A percentile compares a stretch with the other conserved stretches of the same genome.
Evolutionary conservation across 148 eudicot species (phyloP).

Genomic region (Polygonum aviculare): DNA sequence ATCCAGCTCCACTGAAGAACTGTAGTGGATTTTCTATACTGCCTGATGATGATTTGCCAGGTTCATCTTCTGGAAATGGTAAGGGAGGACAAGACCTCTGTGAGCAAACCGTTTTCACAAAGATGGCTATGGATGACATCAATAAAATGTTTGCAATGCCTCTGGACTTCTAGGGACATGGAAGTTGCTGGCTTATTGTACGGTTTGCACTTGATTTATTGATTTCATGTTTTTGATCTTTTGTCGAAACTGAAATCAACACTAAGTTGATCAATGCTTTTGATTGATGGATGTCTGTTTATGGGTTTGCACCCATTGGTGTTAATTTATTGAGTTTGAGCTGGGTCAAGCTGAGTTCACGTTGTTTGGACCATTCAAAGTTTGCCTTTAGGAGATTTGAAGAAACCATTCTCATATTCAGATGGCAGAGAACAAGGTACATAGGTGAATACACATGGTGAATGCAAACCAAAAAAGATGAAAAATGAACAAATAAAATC

Average conservation of each 20-base stretch:
- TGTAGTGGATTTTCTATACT: conserved; percentile 47
- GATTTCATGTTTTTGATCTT: background rate
- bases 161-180: conserved; percentile 40
- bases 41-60: conserved; percentile 54
- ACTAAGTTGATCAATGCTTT: background rate
- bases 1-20: background rate
- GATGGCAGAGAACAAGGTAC: conserved; percentile 5
- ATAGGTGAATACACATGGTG: background rate
- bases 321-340: too few species aligned
- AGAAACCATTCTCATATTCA: conserved; percentile 10
- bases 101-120: conserved; percentile 78
- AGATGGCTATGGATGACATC: conserved; percentile 84
- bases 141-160: conserved; percentile 71
- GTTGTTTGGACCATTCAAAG: too few species aligned
- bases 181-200: background rate
- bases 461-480: background rate
- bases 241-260: background rate
- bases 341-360: too few species aligned
- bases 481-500: background rate
- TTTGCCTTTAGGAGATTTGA: background rate
- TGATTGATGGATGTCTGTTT: background rate
- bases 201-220: background rate
- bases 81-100: conserved; percentile 38
- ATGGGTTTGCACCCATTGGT: too few species aligned
- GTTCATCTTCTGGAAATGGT: conserved; percentile 26